These are phyloP conservation scores for Ophiocordyceps camponoti-saundersi DNA, from an alignment of 2,329 filamentous ascomycete species.

Conservation along the genomic window DNA sequence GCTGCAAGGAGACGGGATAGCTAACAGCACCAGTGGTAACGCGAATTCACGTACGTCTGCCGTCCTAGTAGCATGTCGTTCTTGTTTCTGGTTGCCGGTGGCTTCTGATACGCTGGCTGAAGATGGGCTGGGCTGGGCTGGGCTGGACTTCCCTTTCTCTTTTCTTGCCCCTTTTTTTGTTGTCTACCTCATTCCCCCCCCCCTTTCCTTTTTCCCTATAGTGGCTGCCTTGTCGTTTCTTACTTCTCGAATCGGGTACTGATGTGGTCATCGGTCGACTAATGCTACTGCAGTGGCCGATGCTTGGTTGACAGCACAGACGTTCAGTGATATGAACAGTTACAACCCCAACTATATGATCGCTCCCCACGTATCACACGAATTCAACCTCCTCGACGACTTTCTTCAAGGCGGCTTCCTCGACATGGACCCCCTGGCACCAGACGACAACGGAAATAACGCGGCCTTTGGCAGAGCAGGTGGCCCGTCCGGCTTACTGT, in stretches of 20 bases:
- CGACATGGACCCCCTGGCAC: slow-evolving; percentile 60
- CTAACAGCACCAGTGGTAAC: slow-evolving; percentile 33
- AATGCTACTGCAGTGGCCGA: slow-evolving; percentile 43
- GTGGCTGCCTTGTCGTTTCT: not conserved
- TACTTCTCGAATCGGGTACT: not conserved
- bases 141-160: not conserved
- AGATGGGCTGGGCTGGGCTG: not conserved
- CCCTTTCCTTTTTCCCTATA: not conserved
- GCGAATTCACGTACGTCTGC: slow-evolving; percentile 56
- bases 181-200: not conserved
- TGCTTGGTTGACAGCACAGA: slow-evolving; percentile 66
- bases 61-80: not conserved
- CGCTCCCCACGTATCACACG: slow-evolving; percentile 77
- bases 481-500: slow-evolving; percentile 28
- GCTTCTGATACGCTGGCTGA: too few relatives aligned
- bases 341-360: slow-evolving; percentile 94
- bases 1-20: slow-evolving; percentile 40
- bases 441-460: slow-evolving; percentile 42
- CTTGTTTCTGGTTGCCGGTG: not conserved
- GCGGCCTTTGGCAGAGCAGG: slow-evolving; percentile 20
- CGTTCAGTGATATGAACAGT: slow-evolving; percentile 86
- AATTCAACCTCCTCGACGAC: slow-evolving; percentile 93
- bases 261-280: slow-evolving; percentile 2
- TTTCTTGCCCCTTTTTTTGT: not conserved
- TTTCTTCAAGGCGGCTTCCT: slow-evolving; percentile 85